These are phyloP conservation scores for Lecanosticta acicola DNA, from an alignment of 2,329 filamentous ascomycete species.

Conservation along the genomic window DNA sequence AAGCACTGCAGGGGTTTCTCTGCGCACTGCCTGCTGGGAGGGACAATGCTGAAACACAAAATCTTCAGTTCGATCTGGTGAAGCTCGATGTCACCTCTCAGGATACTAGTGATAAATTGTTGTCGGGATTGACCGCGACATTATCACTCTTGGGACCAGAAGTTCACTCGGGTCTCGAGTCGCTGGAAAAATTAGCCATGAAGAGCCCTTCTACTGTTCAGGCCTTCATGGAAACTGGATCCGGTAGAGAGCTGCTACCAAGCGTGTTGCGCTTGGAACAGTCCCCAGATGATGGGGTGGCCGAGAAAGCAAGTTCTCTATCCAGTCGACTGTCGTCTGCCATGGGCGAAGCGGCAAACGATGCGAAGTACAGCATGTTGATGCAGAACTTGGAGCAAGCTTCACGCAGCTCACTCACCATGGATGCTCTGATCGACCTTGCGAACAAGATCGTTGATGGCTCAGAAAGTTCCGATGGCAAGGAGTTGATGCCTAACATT, in stretches of 20 bases:
- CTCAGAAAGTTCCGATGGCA: constrained; percentile 10
- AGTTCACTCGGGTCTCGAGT: constrained; percentile 8
- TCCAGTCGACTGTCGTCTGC: constrained; percentile 20
- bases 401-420: constrained; percentile 39
- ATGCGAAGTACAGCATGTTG: constrained; percentile 45
- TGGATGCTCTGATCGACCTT: constrained; percentile 53
- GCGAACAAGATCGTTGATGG: constrained; percentile 43
- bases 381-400: constrained; percentile 47
- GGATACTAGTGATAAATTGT: constrained; percentile 35
- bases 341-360: constrained; percentile 14
- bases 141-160: constrained; percentile 32
- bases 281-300: constrained; percentile 47
- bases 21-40: constrained; percentile 3
- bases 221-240: constrained; percentile 43
- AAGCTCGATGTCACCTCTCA: constrained; percentile 28
- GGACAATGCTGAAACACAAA: neutral
- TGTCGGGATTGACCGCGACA: constrained; percentile 36
- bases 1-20: constrained; percentile 9
- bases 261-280: constrained; percentile 51
- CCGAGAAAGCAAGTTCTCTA: constrained; percentile 39
- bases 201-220: constrained; percentile 35
- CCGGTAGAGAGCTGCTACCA: constrained; percentile 48
- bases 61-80: constrained; percentile 19
- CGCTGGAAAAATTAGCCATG: constrained; percentile 36
- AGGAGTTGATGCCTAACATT: constrained; percentile 27